Base-by-base conservation (phyloP, 352 stramenopile species). In the Pythium volutum region DNA sequence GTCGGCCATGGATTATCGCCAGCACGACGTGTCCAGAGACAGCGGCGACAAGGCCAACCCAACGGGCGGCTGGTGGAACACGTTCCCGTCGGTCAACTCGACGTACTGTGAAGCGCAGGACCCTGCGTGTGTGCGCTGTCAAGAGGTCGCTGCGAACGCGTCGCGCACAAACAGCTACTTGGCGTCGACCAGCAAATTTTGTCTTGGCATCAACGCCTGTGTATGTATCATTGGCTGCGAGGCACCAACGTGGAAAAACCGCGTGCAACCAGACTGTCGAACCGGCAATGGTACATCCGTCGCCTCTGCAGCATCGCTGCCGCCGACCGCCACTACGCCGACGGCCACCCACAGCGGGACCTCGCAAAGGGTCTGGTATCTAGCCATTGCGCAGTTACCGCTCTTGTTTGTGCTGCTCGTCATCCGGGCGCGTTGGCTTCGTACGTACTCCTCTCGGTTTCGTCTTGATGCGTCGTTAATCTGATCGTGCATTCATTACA, bases 161-260 rank as follows among this genome's bases (percentile, higher is more conserved):
- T 68, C 70, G 22, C 58, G 48, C n/a, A 58, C 67, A 16, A 69
- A 75, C 47, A 83, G 70, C 36, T 79, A 64, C 26, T 26, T 83
- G 53, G 76, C 70, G 26, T 69, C 59, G n/a, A 78, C 72, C 4
- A 81, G 70, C 61, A 84, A 87, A 33, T 82, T 71, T 42, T 87
- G 77, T 54, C 29, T 71, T 3, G 77, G 77, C 10, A 34, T 29
- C 1, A 63, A 59, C 0, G 76, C 62, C 22, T 87, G 77, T 54
- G 75, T 87, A 15, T 87, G 77, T 59, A 70, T 87, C 18, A 16
- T 84, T 34, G 74, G 68, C 29, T 87, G 77, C 36, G 73, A 84
- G 27, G 55, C 68, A 33, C 43, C 58, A 15, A 64, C 64, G 27
- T 66, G 64, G 52, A 36, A 27, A 22, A 54, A 41, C 27, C 42